Base-by-base conservation (phyloP, 352 stramenopile species). In the Phytophthora chlamydospora region DNA sequence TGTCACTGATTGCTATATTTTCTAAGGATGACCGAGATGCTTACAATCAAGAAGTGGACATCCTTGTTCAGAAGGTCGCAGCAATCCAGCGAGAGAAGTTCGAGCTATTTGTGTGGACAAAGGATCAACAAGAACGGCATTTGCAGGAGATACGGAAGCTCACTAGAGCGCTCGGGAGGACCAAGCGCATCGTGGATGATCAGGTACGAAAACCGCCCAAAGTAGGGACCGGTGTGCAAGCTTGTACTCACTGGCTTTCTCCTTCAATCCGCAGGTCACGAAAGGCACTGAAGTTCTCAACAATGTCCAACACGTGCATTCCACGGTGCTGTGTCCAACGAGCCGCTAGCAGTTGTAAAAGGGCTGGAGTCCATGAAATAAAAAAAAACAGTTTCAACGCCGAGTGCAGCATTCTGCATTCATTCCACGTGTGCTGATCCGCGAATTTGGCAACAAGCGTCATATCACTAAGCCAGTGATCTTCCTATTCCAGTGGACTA, bases 71-170 rank as follows among this genome's bases (percentile, higher is more conserved):
- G 19, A 90, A 90, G 33, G 76, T 91, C 66, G 77, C 78, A 2
- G 62, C 72, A 40, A 58, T 91, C 10, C 80, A 92, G 54, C 78
- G 78, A 47, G 81, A 94, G 19, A 92, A 92, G 51, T 73, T 88
- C 56, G 85, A 88, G 9, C 49, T 94, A 21, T 92, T 81, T 54
- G 8, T 80, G 0, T 94, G 81, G 81, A 66, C 81, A 10, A 87
- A 88, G 14, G 65, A 88, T 38, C 78, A 94, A 63, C 85, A 94
- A 50, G 81, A 90, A 24, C 62, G 64, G 17, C 81, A 92, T 17
- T 50, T 94, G 0, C 82, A 92, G 29, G 85, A 94, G 54, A 92
- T 94, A 36, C 81, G 83, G n/a, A 94, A 94, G 52, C 77, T 94
- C 32, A 92, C 85, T 7, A 65, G 85, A 8, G 76, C 83, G 14